Evolutionary conservation across 495 filamentous ascomycete genomes (phyloP), one percentile per base, ranked within the genome.

Genomic region (Neurospora sp.): DNA sequence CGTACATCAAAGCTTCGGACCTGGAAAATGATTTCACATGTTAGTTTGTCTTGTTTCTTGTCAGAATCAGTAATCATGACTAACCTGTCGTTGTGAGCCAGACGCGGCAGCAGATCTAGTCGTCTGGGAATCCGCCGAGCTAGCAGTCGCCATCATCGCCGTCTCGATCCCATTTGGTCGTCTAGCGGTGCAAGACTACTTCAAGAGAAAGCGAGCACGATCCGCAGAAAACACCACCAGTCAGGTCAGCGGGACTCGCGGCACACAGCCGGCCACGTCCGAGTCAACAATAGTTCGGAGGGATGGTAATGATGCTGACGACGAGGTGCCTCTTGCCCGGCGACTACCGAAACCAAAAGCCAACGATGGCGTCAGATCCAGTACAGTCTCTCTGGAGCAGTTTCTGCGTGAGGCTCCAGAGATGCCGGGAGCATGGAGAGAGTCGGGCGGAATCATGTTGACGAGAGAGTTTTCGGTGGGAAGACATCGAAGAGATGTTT

Each of bases 111-210:
- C 69, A 14, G 12, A 48, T 46, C 39, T 75, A 5, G 69, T 76
- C 11, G 54, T 75, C 5, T 75, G 71, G 72, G 70, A 69, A 5
- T 72, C 70, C 6, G 69, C 62, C n/a, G 76, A 76, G 42, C 39
- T 73, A 1, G 38, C 62, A 3, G 71, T 44, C 27, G 74, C 76
- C 38, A 74, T 78, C 71, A 69, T 73, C 0, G 76, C 73, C 0
- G 62, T 70, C 5, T 76, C 69, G 0, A n/a, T 75, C 37, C 76
- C 76, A 0, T 48, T 70, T 35, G 27, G 54, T 0, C 54, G 54
- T 3, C 27, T 66, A 2, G 54, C 54, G 3, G 54, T 66, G 5
- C 54, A 66, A 66, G 14, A 37, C 31, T 66, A 31, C 31, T 31
- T 66, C 54, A 66, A 18, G 27, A 35, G 14, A 3, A 66, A 66